A percentile compares a stretch with the other conserved stretches of the same genome.
These are phyloP conservation scores for Malbranchea cinnamomea DNA, from an alignment of 2,329 filamentous ascomycete species.

Conservation along the genomic window DNA sequence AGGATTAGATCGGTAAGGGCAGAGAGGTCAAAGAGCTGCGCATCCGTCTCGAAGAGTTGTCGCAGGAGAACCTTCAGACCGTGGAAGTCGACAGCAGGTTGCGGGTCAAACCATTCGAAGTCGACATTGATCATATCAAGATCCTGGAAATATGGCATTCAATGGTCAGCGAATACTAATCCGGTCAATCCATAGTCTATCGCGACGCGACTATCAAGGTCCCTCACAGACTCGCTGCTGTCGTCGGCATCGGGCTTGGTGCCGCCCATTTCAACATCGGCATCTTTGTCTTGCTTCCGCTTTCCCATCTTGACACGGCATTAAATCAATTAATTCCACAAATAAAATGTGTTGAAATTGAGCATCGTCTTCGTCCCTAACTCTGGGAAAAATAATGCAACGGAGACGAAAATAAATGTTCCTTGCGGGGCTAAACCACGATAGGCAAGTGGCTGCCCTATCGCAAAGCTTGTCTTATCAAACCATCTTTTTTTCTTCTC, in stretches of 20 bases:
- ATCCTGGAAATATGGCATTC: constrained; percentile 40
- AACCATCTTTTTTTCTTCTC: not conserved
- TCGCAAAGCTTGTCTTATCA: not conserved
- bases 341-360: too few species aligned
- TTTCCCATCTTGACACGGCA: constrained; percentile 38
- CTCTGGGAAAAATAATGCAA: too few species aligned
- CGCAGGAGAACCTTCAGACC: constrained; percentile 79
- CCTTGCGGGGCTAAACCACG: constrained; percentile 4
- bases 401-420: not conserved
- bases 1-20: constrained; percentile 74
- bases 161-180: not conserved
- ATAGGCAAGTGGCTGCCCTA: constrained; percentile 4
- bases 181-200: constrained; percentile 8
- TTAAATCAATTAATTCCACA: too few species aligned
- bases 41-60: constrained; percentile 83
- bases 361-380: too few species aligned
- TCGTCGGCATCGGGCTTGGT: constrained; percentile 27
- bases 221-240: constrained; percentile 25
- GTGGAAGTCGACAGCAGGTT: constrained; percentile 81
- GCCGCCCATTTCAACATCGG: constrained; percentile 29
- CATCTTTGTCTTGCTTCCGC: constrained; percentile 34
- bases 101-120: constrained; percentile 98
- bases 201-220: constrained; percentile 2
- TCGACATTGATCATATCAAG: constrained; percentile 88
- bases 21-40: constrained; percentile 73